A percentile compares a stretch with the other conserved stretches of the same genome.
These are phyloP conservation scores for Saccharomycopsis babjevae DNA, from an alignment of 805 yeast species.

Conservation along the genomic window DNA sequence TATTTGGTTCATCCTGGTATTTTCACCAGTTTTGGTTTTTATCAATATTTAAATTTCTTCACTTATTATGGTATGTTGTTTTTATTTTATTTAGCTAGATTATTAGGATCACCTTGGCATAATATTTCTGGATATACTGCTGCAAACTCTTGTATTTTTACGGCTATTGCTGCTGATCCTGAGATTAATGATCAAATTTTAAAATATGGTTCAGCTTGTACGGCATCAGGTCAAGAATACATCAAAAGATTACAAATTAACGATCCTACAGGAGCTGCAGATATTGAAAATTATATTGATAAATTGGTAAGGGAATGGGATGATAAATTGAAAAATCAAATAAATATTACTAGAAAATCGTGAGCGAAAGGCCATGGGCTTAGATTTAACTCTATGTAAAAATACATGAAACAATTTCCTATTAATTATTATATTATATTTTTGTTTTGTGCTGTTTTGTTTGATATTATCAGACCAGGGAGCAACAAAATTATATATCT, in stretches of 20 bases:
- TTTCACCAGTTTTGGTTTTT: slow-evolving; percentile 73
- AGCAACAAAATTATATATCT: no score
- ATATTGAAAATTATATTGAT: slow-evolving; percentile 57
- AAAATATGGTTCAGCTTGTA: slow-evolving; percentile 67
- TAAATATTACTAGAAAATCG: slow-evolving; percentile 36
- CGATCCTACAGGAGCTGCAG: slow-evolving; percentile 46
- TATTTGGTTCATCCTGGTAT: slow-evolving; percentile 92
- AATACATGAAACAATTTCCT: no score
- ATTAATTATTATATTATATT: no score
- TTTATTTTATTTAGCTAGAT: slow-evolving; percentile 74
- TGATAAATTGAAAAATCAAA: slow-evolving; percentile 60
- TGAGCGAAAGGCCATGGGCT: neutral
- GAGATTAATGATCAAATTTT: slow-evolving; percentile 36
- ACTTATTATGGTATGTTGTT: slow-evolving; percentile 80
- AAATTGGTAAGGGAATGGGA: slow-evolving; percentile 60
- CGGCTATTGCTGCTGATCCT: slow-evolving; percentile 45
- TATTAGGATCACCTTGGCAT: slow-evolving; percentile 80
- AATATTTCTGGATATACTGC: slow-evolving; percentile 82
- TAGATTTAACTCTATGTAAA: no score
- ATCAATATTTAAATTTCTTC: slow-evolving; percentile 62
- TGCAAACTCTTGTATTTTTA: slow-evolving; percentile 77
- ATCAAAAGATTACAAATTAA: slow-evolving; percentile 49
- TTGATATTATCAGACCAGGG: no score
- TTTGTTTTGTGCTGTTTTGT: no score
- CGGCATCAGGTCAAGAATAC: slow-evolving; percentile 53